These are phyloP conservation scores for Trapa incisa DNA, from an alignment of 345 rosid species.

Conservation along the genomic window DNA sequence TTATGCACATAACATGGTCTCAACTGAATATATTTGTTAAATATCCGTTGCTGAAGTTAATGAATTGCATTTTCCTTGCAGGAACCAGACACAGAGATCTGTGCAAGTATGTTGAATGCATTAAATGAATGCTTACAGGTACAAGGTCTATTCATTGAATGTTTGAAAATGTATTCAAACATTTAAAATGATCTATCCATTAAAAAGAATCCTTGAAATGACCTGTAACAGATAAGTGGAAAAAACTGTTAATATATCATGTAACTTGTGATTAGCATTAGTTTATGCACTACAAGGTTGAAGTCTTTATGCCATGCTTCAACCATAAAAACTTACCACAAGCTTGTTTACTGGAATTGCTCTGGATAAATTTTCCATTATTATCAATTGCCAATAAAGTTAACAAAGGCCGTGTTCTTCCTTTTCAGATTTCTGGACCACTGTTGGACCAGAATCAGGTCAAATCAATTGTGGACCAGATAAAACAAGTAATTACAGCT, in stretches of 20 bases:
- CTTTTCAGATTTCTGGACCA: slow-evolving; percentile 62
- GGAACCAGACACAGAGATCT: slow-evolving; percentile 98
- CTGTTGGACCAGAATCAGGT: slow-evolving; percentile 82
- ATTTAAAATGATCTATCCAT: too few species aligned
- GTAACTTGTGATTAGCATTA: background rate
- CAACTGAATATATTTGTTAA: slow-evolving; percentile 2
- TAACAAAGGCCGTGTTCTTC: background rate
- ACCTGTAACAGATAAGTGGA: background rate
- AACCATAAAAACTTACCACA: too few species aligned
- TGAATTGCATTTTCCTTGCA: slow-evolving; percentile 26
- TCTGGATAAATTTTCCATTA: too few species aligned
- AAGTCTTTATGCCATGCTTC: too few species aligned
- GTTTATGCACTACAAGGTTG: background rate
- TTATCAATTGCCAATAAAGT: too few species aligned
- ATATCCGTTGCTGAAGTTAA: background rate
- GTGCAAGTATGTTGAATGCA: slow-evolving; percentile 94
- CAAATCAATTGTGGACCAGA: slow-evolving; percentile 78
- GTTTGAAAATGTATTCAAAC: background rate
- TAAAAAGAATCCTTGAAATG: background rate
- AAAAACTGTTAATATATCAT: background rate
- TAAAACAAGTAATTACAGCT: slow-evolving; percentile 87
- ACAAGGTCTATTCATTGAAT: background rate
- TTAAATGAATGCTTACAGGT: slow-evolving; percentile 98
- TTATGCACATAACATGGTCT: background rate
- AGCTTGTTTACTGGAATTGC: too few species aligned